phyloP scores from a whole-genome alignment of 2,329 filamentous ascomycete species.

The Cryphonectria carpinicola region DNA sequence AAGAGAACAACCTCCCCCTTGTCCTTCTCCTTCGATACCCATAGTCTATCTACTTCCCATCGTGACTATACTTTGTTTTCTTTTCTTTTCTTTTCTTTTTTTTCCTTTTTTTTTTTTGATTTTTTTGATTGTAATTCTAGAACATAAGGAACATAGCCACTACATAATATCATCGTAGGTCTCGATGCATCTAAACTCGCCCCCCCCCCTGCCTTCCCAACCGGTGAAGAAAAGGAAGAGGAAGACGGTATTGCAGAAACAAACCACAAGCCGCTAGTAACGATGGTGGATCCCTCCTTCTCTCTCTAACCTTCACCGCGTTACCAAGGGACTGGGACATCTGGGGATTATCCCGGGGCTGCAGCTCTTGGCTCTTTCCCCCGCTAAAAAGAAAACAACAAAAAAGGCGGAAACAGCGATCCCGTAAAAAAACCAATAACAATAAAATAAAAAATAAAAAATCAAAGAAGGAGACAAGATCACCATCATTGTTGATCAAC shows the following conservation, averaged over 20 bases:
- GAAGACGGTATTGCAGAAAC: not conserved
- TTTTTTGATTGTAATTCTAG: not conserved
- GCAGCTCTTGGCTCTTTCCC: not conserved
- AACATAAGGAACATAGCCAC: not conserved
- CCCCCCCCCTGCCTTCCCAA: not conserved
- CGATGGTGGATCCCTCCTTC: not conserved
- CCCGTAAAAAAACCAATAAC: not conserved
- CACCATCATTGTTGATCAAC: not conserved
- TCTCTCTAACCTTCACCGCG: not conserved
- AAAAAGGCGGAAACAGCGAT: too few relatives aligned
- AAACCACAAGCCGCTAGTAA: not conserved
- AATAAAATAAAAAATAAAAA: too few relatives aligned
- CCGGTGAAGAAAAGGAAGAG: not conserved
- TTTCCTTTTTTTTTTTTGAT: too few relatives aligned
- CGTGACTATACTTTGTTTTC: not conserved
- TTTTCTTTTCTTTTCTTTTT: too few relatives aligned
- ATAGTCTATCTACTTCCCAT: not conserved
- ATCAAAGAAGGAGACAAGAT: too few relatives aligned
- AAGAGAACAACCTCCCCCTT: not conserved
- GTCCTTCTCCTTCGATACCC: not conserved
- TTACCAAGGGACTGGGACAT: constrained; percentile 1
- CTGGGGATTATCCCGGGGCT: constrained; percentile 1
- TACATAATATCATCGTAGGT: not conserved
- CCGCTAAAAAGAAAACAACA: too few relatives aligned
- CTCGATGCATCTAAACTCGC: not conserved